Conservation (phyloP, 306 rosid species). For the Prunus davidiana region DNA sequence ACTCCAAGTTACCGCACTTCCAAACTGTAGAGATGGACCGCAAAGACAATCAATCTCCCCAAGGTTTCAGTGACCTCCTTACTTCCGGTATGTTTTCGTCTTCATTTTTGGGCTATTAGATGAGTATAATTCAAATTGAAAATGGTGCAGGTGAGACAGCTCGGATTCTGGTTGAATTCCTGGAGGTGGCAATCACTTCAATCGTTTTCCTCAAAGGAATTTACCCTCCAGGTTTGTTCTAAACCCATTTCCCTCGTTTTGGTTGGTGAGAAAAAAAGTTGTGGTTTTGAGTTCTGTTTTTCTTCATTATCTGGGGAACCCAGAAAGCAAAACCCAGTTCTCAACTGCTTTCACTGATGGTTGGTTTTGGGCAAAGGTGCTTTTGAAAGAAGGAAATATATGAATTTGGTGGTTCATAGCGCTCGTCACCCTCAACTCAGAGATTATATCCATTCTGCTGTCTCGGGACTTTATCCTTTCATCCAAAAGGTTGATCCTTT, state of each 20-base stretch:
- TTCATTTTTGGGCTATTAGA: not conserved
- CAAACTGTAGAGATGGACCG: conserved; percentile 44
- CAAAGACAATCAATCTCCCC: conserved; percentile 48
- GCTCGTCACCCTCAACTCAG: conserved; percentile 81
- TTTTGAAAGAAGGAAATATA: conserved; percentile 81
- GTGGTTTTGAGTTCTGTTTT: not conserved
- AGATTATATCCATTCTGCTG: conserved; percentile 76
- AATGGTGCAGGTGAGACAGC: conserved; percentile 47
- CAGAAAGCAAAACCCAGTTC: not conserved
- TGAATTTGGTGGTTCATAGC: conserved; percentile 82
- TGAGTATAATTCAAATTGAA: not conserved
- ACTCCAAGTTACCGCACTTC: not conserved
- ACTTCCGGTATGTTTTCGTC: not conserved
- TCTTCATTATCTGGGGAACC: not conserved
- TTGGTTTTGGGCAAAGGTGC: conserved; percentile 55
- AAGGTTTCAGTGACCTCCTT: conserved; percentile 36
- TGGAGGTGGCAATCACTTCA: conserved; percentile 76
- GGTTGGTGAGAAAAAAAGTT: conserved; percentile 16
- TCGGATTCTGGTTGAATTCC: conserved; percentile 67
- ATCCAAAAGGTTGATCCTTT: conserved; percentile 55
- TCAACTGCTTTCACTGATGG: not conserved
- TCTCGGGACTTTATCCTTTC: conserved; percentile 69
- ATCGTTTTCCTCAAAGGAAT: conserved; percentile 74
- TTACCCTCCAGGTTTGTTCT: conserved; percentile 68
- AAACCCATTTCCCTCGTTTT: conserved; percentile 6